Conservation (phyloP, 768 basidiomycete species). For the Dentipellis fragilis region DNA sequence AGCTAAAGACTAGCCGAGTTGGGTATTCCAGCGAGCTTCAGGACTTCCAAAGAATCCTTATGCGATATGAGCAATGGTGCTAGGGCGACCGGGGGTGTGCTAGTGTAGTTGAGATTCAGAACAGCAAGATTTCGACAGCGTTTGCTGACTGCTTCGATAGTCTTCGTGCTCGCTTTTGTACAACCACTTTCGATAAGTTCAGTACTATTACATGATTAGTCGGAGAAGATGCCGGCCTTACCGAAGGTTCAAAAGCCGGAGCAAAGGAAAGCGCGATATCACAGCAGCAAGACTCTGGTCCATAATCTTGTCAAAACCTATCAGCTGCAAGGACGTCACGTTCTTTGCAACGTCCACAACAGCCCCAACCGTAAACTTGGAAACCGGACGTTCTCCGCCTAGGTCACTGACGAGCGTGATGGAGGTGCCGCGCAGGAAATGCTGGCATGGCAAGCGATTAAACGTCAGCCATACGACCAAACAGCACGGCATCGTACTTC, state of each 20-base stretch:
- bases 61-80: constrained; percentile 32
- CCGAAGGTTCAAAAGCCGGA: constrained; percentile 46
- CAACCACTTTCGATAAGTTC: constrained; percentile 38
- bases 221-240: constrained; percentile 19
- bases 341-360: constrained; percentile 20
- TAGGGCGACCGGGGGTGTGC: constrained; percentile 38
- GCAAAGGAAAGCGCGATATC: constrained; percentile 31
- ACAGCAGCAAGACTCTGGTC: constrained; percentile 43
- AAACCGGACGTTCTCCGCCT: constrained; percentile 33
- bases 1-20: constrained; percentile 32
- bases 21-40: constrained; percentile 54
- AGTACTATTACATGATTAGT: neutral
- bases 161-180: constrained; percentile 41
- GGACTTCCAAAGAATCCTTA: constrained; percentile 30
- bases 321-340: constrained; percentile 35
- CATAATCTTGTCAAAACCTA: constrained; percentile 39
- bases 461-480: neutral
- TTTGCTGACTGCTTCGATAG: constrained; percentile 32
- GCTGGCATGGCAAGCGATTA: constrained; percentile 23
- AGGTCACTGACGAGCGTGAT: constrained; percentile 38
- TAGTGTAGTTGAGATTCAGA: constrained; percentile 55
- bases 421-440: constrained; percentile 46
- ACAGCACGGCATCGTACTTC: constrained; percentile 28
- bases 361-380: constrained; percentile 36
- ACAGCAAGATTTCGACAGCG: constrained; percentile 33